Evolutionary conservation across 2,329 filamentous ascomycete species (phyloP).

Genomic region (Talaromyces amestolkiae): DNA sequence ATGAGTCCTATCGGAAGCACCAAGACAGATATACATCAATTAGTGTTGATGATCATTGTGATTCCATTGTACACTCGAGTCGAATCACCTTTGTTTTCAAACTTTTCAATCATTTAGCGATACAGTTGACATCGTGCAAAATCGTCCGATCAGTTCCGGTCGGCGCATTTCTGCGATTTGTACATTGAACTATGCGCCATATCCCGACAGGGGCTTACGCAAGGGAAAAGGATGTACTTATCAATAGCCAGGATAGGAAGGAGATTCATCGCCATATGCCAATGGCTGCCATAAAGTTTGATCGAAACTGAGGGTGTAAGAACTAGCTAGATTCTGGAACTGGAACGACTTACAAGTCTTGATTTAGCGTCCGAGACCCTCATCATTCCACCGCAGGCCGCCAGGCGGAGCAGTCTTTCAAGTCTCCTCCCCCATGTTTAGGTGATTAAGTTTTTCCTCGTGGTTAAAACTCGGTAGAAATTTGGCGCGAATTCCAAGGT

Average conservation of each 20-base stretch:
- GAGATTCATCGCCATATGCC: neutral
- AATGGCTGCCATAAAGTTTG: neutral
- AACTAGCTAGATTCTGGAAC: neutral
- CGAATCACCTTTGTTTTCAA: neutral
- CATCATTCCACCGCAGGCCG: neutral
- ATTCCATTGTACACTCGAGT: neutral
- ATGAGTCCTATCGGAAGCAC: neutral
- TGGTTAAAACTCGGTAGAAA: neutral
- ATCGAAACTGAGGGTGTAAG: neutral
- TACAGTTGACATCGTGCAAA: neutral
- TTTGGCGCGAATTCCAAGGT: neutral
- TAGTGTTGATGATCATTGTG: conserved; percentile 2
- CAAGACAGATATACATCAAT: neutral
- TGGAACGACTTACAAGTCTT: neutral
- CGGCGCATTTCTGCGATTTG: neutral
- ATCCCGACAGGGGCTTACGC: neutral
- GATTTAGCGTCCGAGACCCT: neutral
- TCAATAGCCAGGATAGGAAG: neutral
- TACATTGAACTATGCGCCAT: neutral
- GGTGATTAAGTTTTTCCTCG: neutral
- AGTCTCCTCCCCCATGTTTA: neutral
- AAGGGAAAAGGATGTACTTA: neutral
- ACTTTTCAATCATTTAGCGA: neutral
- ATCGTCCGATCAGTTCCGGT: neutral
- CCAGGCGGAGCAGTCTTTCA: neutral